Base-by-base conservation (phyloP, 257 asterid genomes). In the Solanum paucissectum region DNA sequence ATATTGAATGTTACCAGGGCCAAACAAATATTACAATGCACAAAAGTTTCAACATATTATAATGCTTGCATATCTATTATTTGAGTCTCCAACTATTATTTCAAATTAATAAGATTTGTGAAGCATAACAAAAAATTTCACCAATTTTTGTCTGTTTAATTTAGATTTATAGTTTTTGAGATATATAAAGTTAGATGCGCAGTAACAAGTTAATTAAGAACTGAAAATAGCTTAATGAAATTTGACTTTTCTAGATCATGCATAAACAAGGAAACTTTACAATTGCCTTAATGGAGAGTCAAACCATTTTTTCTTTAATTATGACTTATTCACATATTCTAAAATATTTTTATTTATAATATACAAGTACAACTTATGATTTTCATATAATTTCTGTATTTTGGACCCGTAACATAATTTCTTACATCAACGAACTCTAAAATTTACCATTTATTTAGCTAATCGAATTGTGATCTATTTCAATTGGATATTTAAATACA, bases 401-500 rank as follows among this genome's bases (percentile, higher is more conserved):
- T 52, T 6, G 62, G 62, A 16, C 23, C 62, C 62, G 0, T 52
- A 52, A 2, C 60, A 60, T 60, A 23, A 20, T 20, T 1, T 23
- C 69, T 60, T 62, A 62, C 3, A 62, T 62, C 14, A n/a, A 23
- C 7, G 9, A n/a, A 62, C 7, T 62, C 32, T 62, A 23, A n/a
- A 62, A 62, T 23, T 62, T 23, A 10, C n/a, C 32, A 62, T 62
- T 62, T 62, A 62, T 4, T 62, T 62, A 60, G 32, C 5, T 60
- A 23, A 60, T 2, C 0, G 0, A 60, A 23, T 60, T 23, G n/a
- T 60, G 29, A 60, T 60, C 29, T 60, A 60, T 60, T 60, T 60
- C 14, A 0, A 23, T 60, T 23, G 0, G 27, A 60, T 0, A 23
- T n/a, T 0, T 62, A 0, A 62, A n/a, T 5, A 9, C 69, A 9